phyloP scores from a whole-genome alignment of 2,329 filamentous ascomycete species.

The Hymenoscyphus fructigenus region DNA sequence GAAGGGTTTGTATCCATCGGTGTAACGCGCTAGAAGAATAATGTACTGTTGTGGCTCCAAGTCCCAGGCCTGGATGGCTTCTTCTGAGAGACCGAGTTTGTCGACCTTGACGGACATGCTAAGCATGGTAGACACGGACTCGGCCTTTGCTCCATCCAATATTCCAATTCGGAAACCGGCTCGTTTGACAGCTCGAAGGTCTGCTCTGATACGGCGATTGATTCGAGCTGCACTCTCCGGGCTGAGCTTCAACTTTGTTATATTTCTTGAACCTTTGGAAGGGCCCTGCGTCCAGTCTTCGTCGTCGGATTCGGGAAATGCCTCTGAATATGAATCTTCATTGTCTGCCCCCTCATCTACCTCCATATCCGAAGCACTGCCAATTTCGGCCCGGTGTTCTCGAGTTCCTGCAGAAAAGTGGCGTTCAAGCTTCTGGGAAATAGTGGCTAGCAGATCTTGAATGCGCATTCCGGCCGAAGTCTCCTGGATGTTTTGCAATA shows the following conservation, averaged over 20 bases:
- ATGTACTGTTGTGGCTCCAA: conserved; percentile 66
- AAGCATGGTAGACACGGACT: conserved; percentile 49
- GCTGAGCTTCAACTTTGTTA: conserved; percentile 14
- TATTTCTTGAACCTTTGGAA: conserved; percentile 12
- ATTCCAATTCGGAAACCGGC: conserved; percentile 72
- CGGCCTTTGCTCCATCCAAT: conserved; percentile 47
- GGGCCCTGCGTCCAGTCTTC: conserved; percentile 14
- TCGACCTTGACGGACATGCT: conserved; percentile 68
- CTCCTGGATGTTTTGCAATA: conserved; percentile 31
- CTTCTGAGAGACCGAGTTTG: conserved; percentile 71
- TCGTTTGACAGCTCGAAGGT: conserved; percentile 59
- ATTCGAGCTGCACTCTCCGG: conserved; percentile 19
- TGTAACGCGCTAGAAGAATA: conserved; percentile 68
- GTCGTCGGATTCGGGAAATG: conserved; percentile 22
- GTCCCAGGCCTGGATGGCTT: conserved; percentile 76
- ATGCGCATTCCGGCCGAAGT: conserved; percentile 27
- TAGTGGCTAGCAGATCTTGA: conserved; percentile 26
- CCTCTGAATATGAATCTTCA: conserved; percentile 22
- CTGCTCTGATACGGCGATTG: conserved; percentile 49
- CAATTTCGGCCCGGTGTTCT: conserved; percentile 32
- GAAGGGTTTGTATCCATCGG: conserved; percentile 58
- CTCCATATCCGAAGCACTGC: conserved; percentile 34
- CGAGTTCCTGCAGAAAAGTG: conserved; percentile 24
- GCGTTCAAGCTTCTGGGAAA: conserved; percentile 28
- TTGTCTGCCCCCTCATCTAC: conserved; percentile 22